phyloP scores from a whole-genome alignment of 2,329 filamentous ascomycete genomes.

The Diaporthe longicolla region DNA sequence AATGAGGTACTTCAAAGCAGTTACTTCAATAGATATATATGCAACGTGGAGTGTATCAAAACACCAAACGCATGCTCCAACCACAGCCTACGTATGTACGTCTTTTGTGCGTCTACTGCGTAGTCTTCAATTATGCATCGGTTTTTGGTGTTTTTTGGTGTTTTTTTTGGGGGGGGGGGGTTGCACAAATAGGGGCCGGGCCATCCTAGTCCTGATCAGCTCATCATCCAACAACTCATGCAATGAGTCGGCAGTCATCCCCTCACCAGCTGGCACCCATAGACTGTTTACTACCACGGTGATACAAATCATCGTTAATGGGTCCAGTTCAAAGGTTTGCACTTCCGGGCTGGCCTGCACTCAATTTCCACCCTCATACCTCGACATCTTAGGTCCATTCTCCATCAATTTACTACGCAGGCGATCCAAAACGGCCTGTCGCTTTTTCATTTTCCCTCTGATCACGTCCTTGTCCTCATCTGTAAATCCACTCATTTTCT shows the following conservation, averaged over 20 bases:
- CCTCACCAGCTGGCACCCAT: background rate
- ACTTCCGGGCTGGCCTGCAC: background rate
- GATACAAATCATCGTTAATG: background rate
- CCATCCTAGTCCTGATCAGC: conserved; percentile 9
- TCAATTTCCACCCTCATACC: conserved; percentile 46
- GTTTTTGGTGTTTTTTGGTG: too few species aligned
- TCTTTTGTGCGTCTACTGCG: background rate
- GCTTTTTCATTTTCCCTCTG: conserved; percentile 66
- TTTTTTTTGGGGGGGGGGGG: too few species aligned
- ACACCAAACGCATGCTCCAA: background rate
- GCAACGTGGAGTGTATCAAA: background rate
- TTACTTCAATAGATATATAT: background rate
- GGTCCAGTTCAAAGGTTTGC: background rate
- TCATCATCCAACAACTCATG: conserved; percentile 13
- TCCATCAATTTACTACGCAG: conserved; percentile 64
- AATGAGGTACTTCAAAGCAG: background rate
- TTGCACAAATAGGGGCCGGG: background rate
- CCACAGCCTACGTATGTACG: background rate
- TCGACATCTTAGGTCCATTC: conserved; percentile 65
- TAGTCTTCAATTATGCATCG: background rate
- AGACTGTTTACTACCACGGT: background rate
- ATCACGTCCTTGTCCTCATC: conserved; percentile 70
- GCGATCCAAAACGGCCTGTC: conserved; percentile 67
- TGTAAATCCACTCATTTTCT: conserved; percentile 74
- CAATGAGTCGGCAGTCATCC: background rate